Base-by-base conservation (phyloP, 306 rosid species). In the Elaeagnus macrophylla region DNA sequence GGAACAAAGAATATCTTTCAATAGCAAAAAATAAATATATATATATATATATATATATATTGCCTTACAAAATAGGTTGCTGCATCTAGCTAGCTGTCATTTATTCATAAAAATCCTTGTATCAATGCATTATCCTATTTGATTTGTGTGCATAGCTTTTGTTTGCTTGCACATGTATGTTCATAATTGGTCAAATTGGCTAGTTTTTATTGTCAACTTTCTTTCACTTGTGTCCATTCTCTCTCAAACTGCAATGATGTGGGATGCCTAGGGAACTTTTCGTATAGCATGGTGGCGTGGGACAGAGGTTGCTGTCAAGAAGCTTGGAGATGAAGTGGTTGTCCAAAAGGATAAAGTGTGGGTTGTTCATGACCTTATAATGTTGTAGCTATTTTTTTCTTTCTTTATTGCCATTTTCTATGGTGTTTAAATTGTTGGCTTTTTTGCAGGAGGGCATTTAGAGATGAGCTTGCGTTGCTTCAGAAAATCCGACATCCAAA, bases 401-500 rank as follows among this genome's bases (percentile, higher is more conserved):
- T 46, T 8, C 36, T 56, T 45, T 45, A 8, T 16, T 25, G 2
- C 44, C n/a, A 47, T 10, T 16, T 52, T 45, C 48, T 49, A 39
- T 54, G 47, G 48, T 66, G 57, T 62, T 51, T 61, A 48, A 80
- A 48, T 15, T 35, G 6, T 53, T 67, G 57, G 52, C 56, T 56
- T 68, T 72, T 45, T 41, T 51, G 57, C 95, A 90, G 97, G 80
- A 86, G 70, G 68, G 94, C 94, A 17, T 90, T 90, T 50, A 75
- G 83, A 42, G 94, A 90, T 5, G 97, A 90, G 79, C 95, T 90
- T 72, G 94, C 83, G 9, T 75, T 90, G 67, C 81, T 83, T 54
- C 97, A 86, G 79, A 90, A 82, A 88, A 78, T 90, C 61, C 79
- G 97, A 42, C 97, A 90, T 79, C 97, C 97, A 48, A 90, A 90